These are phyloP conservation scores for Rhynchosporium agropyri DNA, from an alignment of 2,329 filamentous ascomycete genomes.

Conservation along the genomic window DNA sequence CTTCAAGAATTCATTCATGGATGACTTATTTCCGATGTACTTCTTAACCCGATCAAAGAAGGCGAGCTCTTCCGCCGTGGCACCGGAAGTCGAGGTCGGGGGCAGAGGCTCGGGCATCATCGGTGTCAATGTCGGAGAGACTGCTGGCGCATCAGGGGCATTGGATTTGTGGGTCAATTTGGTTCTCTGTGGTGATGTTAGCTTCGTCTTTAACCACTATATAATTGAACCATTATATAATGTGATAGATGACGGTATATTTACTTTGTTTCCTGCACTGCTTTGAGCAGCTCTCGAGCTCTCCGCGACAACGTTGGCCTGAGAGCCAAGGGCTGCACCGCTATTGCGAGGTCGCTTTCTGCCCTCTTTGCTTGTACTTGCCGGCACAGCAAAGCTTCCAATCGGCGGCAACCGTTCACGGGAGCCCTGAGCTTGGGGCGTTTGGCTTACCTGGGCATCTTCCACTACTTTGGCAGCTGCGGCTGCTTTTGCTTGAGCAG, in stretches of 20 bases:
- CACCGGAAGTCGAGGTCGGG: constrained; percentile 72
- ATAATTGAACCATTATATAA: neutral
- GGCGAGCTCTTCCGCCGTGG: constrained; percentile 80
- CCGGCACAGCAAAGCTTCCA: constrained; percentile 85
- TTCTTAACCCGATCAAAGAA: constrained; percentile 99
- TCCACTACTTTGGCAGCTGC: constrained; percentile 65
- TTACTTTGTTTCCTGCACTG: constrained; percentile 53
- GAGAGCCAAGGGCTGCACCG: constrained; percentile 44
- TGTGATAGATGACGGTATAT: constrained; percentile 28
- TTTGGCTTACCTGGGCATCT: constrained; percentile 59
- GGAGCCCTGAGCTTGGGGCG: constrained; percentile 55
- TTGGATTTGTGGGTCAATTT: constrained; percentile 68
- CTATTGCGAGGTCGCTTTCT: constrained; percentile 73
- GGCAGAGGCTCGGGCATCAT: constrained; percentile 85
- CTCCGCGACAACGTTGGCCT: constrained; percentile 36
- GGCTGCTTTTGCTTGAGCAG: constrained; percentile 65
- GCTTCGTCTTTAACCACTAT: neutral
- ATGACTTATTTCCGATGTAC: constrained; percentile 87
- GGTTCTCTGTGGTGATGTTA: constrained; percentile 52
- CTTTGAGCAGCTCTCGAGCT: constrained; percentile 38
- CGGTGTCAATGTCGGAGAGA: constrained; percentile 87
- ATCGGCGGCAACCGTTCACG: constrained; percentile 78
- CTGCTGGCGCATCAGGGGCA: constrained; percentile 36
- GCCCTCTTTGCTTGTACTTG: constrained; percentile 82
- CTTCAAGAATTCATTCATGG: constrained; percentile 95